phyloP scores from a whole-genome alignment of 345 rosid genomes.

The Pelargonium nanum region DNA sequence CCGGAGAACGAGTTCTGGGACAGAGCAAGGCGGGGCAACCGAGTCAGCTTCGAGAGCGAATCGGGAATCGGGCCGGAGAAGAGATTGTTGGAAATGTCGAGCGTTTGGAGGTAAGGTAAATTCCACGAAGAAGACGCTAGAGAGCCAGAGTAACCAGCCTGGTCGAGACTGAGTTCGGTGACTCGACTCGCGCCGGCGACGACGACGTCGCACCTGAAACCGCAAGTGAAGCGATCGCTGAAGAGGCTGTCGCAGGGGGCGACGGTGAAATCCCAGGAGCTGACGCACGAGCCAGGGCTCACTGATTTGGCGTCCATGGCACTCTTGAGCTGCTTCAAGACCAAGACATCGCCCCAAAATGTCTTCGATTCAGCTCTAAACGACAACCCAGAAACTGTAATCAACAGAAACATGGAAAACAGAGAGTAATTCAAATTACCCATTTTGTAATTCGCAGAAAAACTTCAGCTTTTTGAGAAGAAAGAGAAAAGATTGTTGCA shows the following conservation, averaged over 20 bases:
- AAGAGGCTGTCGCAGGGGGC: constrained; percentile 79
- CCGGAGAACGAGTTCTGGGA: constrained; percentile 64
- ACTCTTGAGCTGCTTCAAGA: constrained; percentile 40
- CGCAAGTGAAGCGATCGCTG: constrained; percentile 71
- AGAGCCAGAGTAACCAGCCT: constrained; percentile 65
- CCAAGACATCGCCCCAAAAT: constrained; percentile 40
- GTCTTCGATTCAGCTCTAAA: constrained; percentile 34
- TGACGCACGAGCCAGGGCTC: constrained; percentile 65
- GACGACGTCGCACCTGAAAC: constrained; percentile 64
- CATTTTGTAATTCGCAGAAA: neutral
- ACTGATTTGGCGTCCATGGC: constrained; percentile 37
- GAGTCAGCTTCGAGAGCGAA: constrained; percentile 46
- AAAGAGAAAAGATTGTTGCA: too few species aligned
- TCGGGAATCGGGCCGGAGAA: constrained; percentile 49
- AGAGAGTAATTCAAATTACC: neutral
- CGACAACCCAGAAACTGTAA: neutral
- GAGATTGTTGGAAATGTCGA: constrained; percentile 59
- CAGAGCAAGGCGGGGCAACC: constrained; percentile 42
- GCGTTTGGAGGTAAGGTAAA: constrained; percentile 46
- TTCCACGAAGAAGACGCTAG: constrained; percentile 42
- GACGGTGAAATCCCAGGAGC: constrained; percentile 70
- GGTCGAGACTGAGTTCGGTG: constrained; percentile 68
- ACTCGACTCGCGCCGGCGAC: constrained; percentile 43
- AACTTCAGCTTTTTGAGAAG: too few species aligned
- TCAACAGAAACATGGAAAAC: neutral